Base-by-base conservation (phyloP, 2,329 filamentous ascomycete genomes). In the Cercospora berteroae region DNA sequence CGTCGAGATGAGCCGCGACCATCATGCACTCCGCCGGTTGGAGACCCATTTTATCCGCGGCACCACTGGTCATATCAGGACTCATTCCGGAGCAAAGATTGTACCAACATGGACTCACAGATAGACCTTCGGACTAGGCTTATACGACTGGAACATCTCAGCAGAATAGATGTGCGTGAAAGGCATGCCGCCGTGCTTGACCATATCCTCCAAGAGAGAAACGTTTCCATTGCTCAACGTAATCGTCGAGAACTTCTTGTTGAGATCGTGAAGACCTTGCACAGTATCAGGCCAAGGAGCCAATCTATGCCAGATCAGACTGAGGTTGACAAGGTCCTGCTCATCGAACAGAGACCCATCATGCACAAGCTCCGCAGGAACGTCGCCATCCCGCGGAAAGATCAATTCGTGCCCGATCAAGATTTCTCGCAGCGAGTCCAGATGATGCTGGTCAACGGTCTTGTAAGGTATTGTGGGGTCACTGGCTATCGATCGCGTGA, bases 151-250 rank as follows among this genome's bases (percentile, higher is more conserved):
- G 75, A 94, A 94, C 70, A 89, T 85, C 78, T 91, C 90, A 0
- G 88, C 87, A 8, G 88, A 91, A 67, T 90, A 81, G 44, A 93
- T 73, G 63, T 83, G 79, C 23, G 83, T 82, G 73, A 93, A 94
- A 0, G 84, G 84, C 60, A 94, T 83, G 4, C 79, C 77, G 1
- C 86, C 88, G 72, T 87, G 82, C 60, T 79, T 75, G 60, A 85
- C 79, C 59, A 95, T 82, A 75, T 94, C 91, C 2, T 80, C 75
- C 52, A 94, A 81, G n/a, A 94, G 80, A 1, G 82, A 80, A 2
- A 83, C 75, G 76, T 94, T 94, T 39, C 90, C 92, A 76, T 95
- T 95, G 29, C 89, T 92, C 27, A 94, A 81, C 0, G 90, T 92
- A 48, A 86, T 84, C 0, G 89, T 91, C 56, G 81, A 79, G 74